A percentile compares a stretch with the other conserved stretches of the same genome.
These are phyloP conservation scores for Bipolaris zeicola DNA, from an alignment of 2,329 filamentous ascomycete species.

Conservation along the genomic window DNA sequence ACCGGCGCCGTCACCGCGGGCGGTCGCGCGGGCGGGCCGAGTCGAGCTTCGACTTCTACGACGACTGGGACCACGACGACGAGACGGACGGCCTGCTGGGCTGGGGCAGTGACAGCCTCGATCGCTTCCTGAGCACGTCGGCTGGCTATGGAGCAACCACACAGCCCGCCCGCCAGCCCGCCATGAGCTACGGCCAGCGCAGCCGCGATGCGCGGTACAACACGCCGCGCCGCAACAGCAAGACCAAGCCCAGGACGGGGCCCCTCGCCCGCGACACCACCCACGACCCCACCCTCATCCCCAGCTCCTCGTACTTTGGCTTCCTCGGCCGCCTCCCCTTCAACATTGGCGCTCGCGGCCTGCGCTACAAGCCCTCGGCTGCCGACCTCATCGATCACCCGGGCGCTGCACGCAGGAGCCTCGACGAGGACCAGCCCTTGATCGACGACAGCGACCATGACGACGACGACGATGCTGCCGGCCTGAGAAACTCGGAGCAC, in stretches of 20 bases:
- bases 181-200: slow-evolving; percentile 88
- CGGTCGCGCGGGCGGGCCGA: slow-evolving; percentile 69
- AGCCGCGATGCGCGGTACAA: slow-evolving; percentile 49
- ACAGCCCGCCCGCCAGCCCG: slow-evolving; percentile 73
- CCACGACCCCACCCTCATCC: slow-evolving; percentile 84
- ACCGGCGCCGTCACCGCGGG: slow-evolving; percentile 72
- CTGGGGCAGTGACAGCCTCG: slow-evolving; percentile 84
- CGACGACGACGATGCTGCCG: slow-evolving; percentile 48
- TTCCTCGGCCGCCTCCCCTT: slow-evolving; percentile 85
- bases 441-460: slow-evolving; percentile 65
- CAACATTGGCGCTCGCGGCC: slow-evolving; percentile 75
- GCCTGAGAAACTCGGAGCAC: slow-evolving; percentile 19
- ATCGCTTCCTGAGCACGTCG: slow-evolving; percentile 76
- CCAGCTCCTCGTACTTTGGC: slow-evolving; percentile 81
- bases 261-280: slow-evolving; percentile 25
- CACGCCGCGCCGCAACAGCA: slow-evolving; percentile 59
- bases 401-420: slow-evolving; percentile 55
- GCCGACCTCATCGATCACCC: slow-evolving; percentile 90
- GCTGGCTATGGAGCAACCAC: slow-evolving; percentile 57
- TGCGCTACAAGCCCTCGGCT: slow-evolving; percentile 88
- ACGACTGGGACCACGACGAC: slow-evolving; percentile 84
- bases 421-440: slow-evolving; percentile 72
- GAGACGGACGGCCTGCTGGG: slow-evolving; percentile 68
- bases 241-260: slow-evolving; percentile 56
- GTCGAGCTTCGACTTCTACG: slow-evolving; percentile 94